Percentiles rank a stretch among this genome's conserved stretches.
phyloP scores from a whole-genome alignment of 495 filamentous ascomycete genomes.

The Tuber brumale region DNA sequence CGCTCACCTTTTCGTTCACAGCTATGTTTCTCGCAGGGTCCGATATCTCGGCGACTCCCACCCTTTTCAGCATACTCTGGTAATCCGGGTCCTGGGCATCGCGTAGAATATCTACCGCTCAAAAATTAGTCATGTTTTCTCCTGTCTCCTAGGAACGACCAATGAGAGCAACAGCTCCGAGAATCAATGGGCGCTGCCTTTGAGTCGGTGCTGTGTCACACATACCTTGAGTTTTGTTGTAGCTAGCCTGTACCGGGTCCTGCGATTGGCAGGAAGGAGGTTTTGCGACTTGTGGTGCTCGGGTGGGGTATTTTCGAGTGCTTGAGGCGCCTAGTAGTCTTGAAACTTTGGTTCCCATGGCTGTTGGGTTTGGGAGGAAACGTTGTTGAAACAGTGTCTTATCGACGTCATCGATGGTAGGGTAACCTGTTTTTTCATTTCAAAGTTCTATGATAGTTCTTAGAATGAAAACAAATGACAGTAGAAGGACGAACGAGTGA shows the following conservation, averaged over 20 bases:
- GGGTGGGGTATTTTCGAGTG: not conserved
- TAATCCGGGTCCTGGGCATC: constrained; percentile 30
- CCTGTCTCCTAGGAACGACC: not conserved
- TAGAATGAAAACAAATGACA: not conserved
- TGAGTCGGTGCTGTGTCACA: not conserved
- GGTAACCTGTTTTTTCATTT: not conserved
- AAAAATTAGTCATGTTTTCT: not conserved
- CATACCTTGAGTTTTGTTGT: not conserved
- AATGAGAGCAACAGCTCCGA: not conserved
- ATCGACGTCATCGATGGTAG: not conserved
- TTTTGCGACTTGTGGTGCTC: not conserved
- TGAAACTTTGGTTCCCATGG: not conserved
- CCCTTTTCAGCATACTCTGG: constrained; percentile 25
- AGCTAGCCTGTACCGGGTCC: not conserved
- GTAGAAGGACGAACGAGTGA: not conserved
- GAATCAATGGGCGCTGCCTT: not conserved
- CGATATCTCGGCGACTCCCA: constrained; percentile 22
- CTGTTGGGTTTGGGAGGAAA: not conserved
- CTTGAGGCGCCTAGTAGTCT: not conserved
- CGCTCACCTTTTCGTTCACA: constrained; percentile 17
- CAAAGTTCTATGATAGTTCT: not conserved
- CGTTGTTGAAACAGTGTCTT: not conserved
- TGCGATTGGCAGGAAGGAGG: not conserved
- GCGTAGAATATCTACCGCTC: constrained; percentile 13
- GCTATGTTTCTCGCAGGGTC: constrained; percentile 17